phyloP scores from a whole-genome alignment of 306 rosid species.

The Fragaria nilgerrensis region DNA sequence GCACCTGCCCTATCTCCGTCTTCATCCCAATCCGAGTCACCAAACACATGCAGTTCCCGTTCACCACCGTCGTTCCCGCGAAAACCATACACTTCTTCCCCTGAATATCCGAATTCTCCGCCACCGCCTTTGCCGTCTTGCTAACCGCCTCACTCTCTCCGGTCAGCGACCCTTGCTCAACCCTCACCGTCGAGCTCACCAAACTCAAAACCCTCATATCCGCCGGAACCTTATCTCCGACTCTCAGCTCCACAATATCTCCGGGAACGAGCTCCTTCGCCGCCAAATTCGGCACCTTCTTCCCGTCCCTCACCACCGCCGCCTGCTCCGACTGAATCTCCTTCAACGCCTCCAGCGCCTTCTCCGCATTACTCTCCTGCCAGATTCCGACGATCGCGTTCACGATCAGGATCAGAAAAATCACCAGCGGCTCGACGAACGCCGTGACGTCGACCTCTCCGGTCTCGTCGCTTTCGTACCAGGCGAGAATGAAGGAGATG shows the following conservation, averaged over 20 bases:
- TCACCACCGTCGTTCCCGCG: slow-evolving; percentile 72
- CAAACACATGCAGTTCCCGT: slow-evolving; percentile 63
- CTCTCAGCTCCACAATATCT: slow-evolving; percentile 32
- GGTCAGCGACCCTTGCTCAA: slow-evolving; percentile 37
- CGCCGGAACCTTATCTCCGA: slow-evolving; percentile 38
- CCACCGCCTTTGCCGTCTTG: slow-evolving; percentile 33
- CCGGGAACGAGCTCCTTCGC: slow-evolving; percentile 87
- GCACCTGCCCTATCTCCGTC: slow-evolving; percentile 74
- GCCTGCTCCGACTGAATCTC: slow-evolving; percentile 91
- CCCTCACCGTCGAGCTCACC: slow-evolving; percentile 29
- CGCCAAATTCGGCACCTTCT: slow-evolving; percentile 33
- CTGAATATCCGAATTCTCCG: slow-evolving; percentile 34
- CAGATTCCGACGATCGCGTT: slow-evolving; percentile 77
- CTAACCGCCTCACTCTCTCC: slow-evolving; percentile 42
- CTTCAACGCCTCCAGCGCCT: slow-evolving; percentile 82
- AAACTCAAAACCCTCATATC: slow-evolving; percentile 32
- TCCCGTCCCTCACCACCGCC: slow-evolving; percentile 47
- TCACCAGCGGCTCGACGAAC: slow-evolving; percentile 38
- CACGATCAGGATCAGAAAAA: slow-evolving; percentile 33
- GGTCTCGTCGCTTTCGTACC: slow-evolving; percentile 67
- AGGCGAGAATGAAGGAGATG: slow-evolving; percentile 72
- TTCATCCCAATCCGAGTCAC: slow-evolving; percentile 66
- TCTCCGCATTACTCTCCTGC: slow-evolving; percentile 95
- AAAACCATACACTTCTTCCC: slow-evolving; percentile 56
- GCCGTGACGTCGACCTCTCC: slow-evolving; percentile 33